Evolutionary conservation across 768 basidiomycete species (phyloP).

Genomic region (Russula lepida): DNA sequence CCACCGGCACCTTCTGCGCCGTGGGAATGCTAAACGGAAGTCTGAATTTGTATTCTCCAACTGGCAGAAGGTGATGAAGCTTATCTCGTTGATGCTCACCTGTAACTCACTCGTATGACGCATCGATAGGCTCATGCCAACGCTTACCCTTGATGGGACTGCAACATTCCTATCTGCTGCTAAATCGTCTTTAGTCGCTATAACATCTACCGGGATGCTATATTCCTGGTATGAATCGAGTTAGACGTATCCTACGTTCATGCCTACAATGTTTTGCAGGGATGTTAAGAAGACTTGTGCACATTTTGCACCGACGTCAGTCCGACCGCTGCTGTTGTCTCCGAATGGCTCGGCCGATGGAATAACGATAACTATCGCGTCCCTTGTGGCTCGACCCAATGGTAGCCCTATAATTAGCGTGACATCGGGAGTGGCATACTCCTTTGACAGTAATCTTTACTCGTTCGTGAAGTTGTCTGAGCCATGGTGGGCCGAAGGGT

Average conservation of each 20-base stretch:
- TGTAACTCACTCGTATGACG: not conserved
- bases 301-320: conserved; percentile 55
- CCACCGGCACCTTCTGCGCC: conserved; percentile 61
- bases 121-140: conserved; percentile 60
- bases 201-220: conserved; percentile 68
- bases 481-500: conserved; percentile 78
- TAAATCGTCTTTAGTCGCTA: conserved; percentile 54
- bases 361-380: conserved; percentile 40
- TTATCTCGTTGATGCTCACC: not conserved
- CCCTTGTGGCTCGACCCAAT: conserved; percentile 64
- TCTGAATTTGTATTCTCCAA: conserved; percentile 76
- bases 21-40: conserved; percentile 72
- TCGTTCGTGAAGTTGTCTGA: conserved; percentile 73
- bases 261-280: conserved; percentile 35
- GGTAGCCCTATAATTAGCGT: conserved; percentile 72
- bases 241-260: not conserved
- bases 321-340: conserved; percentile 48
- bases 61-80: conserved; percentile 63
- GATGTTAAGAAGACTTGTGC: conserved; percentile 61
- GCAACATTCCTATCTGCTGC: conserved; percentile 60
- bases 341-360: conserved; percentile 34
- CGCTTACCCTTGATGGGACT: conserved; percentile 61
- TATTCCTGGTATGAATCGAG: conserved; percentile 55
- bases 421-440: conserved; percentile 69
- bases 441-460: conserved; percentile 61